A percentile compares a stretch with the other conserved stretches of the same genome.
Evolutionary conservation across 176 grass and related monocot species (phyloP).

Genomic region (Triticum monococcum): DNA sequence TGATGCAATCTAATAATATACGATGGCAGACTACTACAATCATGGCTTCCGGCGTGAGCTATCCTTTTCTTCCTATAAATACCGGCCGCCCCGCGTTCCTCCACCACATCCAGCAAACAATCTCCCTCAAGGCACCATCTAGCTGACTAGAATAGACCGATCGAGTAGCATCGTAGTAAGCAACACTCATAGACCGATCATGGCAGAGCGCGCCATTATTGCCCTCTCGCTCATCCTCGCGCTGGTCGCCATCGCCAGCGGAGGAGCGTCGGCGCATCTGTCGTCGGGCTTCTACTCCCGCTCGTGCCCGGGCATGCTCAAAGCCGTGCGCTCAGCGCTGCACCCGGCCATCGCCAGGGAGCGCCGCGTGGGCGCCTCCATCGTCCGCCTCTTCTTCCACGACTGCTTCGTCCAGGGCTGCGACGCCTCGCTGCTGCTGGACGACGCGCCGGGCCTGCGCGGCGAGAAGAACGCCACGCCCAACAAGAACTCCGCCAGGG

Average conservation of each 20-base stretch:
- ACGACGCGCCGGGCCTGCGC: constrained; percentile 50
- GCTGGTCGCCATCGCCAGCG: background rate
- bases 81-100: background rate
- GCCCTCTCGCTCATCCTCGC: background rate
- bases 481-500: constrained; percentile 53
- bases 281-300: constrained; percentile 52
- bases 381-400: constrained; percentile 88
- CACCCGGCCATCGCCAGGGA: constrained; percentile 49
- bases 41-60: background rate
- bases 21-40: background rate
- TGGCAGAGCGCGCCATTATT: background rate
- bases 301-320: constrained; percentile 57
- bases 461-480: constrained; percentile 69
- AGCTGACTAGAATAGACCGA: background rate
- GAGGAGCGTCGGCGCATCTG: constrained; percentile 22
- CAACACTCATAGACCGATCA: background rate
- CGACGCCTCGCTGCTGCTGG: constrained; percentile 78
- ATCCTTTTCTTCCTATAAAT: background rate
- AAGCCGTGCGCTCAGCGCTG: constrained; percentile 44
- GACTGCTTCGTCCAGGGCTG: constrained; percentile 95
- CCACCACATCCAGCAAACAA: background rate
- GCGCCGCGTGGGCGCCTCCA: constrained; percentile 72
- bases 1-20: constrained; percentile 7
- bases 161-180: background rate
- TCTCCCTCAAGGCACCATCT: constrained; percentile 7